phyloP scores from a whole-genome alignment of 306 rosid species.

The Cicer arietinum region DNA sequence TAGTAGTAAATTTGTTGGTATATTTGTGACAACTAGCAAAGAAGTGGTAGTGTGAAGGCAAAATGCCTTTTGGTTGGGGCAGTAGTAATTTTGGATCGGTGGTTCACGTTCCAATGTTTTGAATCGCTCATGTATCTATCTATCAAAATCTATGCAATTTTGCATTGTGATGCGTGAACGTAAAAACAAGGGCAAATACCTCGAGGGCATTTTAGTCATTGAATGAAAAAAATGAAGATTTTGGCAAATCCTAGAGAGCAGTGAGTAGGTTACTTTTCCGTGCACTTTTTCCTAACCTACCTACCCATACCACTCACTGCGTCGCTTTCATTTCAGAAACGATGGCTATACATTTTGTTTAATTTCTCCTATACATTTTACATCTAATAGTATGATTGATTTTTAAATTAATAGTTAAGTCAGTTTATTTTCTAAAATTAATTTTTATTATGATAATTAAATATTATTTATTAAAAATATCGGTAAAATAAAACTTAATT shows the following conservation, averaged over 20 bases:
- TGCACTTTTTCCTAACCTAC: constrained; percentile 4
- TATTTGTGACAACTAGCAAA: neutral
- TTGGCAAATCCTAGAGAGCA: neutral
- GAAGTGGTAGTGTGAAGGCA: neutral
- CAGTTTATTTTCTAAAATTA: no score
- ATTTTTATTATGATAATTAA: no score
- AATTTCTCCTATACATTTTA: no score
- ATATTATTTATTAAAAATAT: no score
- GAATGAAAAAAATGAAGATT: neutral
- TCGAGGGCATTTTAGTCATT: neutral
- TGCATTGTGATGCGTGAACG: constrained; percentile 6
- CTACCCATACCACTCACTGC: constrained; percentile 2
- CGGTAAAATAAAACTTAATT: no score
- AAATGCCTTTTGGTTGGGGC: neutral
- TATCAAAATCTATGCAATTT: constrained; percentile 16
- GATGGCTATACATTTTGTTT: no score
- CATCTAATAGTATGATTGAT: no score
- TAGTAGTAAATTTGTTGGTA: no score
- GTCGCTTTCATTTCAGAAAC: neutral
- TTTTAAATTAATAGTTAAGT: no score
- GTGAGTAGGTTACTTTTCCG: neutral
- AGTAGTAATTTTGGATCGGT: neutral
- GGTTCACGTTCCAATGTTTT: constrained; percentile 23
- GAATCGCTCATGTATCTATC: constrained; percentile 39
- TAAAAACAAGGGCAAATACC: constrained; percentile 9